Conservation (phyloP, 2,329 filamentous ascomycete genomes). For the Apiospora saccharicola region DNA sequence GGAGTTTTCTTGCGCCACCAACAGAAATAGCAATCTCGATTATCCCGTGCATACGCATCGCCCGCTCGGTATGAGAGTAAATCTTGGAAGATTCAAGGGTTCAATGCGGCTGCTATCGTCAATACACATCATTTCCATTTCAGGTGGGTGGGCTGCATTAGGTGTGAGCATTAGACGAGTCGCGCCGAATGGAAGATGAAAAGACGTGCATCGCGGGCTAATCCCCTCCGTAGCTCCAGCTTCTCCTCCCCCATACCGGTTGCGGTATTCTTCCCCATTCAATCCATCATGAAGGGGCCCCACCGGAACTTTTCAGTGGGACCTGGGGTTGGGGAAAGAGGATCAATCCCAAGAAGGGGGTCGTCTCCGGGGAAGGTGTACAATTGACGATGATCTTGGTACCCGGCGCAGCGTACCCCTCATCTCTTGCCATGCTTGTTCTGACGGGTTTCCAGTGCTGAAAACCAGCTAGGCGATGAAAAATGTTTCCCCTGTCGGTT, state of each 20-base stretch:
- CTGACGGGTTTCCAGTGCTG: not conserved
- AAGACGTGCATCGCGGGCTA: not conserved
- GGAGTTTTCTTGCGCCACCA: constrained; percentile 7
- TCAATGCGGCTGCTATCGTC: not conserved
- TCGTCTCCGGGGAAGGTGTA: not conserved
- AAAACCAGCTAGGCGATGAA: not conserved
- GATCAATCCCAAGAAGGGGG: not conserved
- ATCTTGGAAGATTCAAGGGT: not conserved
- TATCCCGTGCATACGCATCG: not conserved
- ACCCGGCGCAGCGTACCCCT: not conserved
- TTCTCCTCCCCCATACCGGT: not conserved
- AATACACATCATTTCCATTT: not conserved
- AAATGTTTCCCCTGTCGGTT: not conserved
- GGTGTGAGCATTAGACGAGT: not conserved
- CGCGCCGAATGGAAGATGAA: not conserved
- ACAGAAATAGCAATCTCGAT: not conserved
- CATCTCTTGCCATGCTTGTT: constrained; percentile 6
- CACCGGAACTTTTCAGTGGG: not conserved
- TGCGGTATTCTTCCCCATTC: not conserved
- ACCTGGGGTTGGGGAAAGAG: not conserved
- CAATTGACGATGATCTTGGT: not conserved
- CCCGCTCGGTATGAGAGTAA: not conserved
- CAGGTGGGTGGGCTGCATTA: not conserved
- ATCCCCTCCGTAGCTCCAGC: not conserved
- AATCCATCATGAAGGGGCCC: not conserved